Percentiles rank a stretch among this genome's conserved stretches.
These are phyloP conservation scores for Sporothrix pseudoabietina DNA, from an alignment of 2,329 filamentous ascomycete species.

Conservation along the genomic window DNA sequence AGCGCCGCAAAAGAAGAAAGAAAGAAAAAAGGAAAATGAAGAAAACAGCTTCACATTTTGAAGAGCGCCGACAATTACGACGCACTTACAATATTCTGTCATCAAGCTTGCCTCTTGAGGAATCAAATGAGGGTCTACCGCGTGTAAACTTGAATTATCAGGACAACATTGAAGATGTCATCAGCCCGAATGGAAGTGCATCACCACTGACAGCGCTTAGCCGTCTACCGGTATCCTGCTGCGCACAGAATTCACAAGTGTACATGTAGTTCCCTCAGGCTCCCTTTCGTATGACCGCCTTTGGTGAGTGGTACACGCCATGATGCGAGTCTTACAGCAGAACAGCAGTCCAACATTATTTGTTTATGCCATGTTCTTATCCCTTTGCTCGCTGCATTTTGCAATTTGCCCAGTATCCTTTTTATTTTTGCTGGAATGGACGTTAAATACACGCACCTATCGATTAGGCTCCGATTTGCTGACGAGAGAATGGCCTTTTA, in stretches of 20 bases:
- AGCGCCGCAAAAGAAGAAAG: neutral
- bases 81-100: neutral
- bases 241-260: neutral
- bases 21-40: neutral
- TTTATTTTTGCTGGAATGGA: neutral
- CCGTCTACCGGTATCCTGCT: neutral
- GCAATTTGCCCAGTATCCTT: neutral
- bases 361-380: neutral
- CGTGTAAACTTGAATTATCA: neutral
- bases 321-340: neutral
- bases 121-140: neutral
- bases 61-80: neutral
- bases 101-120: neutral
- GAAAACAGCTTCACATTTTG: neutral
- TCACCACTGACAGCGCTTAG: neutral
- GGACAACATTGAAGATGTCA: too few relatives aligned
- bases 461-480: neutral
- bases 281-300: conserved; percentile 3
- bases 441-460: neutral
- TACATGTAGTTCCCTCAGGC: conserved; percentile 1
- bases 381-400: neutral
- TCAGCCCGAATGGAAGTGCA: too few relatives aligned
- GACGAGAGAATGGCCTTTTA: conserved; percentile 9
- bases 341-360: neutral
- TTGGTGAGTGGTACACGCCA: neutral